phyloP scores from a whole-genome alignment of 352 stramenopile species.

The Phytophthora tubulina region DNA sequence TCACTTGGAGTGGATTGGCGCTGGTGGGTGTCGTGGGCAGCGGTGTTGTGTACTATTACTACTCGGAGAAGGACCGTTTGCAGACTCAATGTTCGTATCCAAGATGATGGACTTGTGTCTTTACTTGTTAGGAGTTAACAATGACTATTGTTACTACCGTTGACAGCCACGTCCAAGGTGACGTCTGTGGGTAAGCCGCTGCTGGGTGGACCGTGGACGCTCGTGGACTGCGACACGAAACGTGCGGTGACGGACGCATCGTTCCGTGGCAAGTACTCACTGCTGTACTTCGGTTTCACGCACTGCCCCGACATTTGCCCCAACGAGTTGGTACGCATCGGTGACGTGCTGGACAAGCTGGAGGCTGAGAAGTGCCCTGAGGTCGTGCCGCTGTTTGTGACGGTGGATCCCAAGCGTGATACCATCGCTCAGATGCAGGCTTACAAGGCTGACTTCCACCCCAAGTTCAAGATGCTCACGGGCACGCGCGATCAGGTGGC shows the following conservation, averaged over 20 bases:
- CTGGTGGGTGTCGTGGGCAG: slow-evolving; percentile 75
- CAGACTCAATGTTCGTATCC: slow-evolving; percentile 78
- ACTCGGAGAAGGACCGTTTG: slow-evolving; percentile 88
- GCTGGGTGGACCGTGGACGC: slow-evolving; percentile 93
- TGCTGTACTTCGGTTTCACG: slow-evolving; percentile 99
- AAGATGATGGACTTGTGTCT: background rate
- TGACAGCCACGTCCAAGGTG: slow-evolving; percentile 85
- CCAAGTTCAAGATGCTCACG: slow-evolving; percentile 91
- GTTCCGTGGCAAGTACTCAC: slow-evolving; percentile 94
- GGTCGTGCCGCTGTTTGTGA: slow-evolving; percentile 96
- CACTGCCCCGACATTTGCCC: slow-evolving; percentile 99
- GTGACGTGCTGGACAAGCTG: slow-evolving; percentile 94
- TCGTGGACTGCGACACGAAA: slow-evolving; percentile 92
- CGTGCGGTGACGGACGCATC: slow-evolving; percentile 91
- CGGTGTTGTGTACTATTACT: slow-evolving; percentile 90
- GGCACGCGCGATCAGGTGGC: slow-evolving; percentile 96
- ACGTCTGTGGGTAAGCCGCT: slow-evolving; percentile 92
- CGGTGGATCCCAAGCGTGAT: slow-evolving; percentile 97
- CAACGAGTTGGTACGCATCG: slow-evolving; percentile 99
- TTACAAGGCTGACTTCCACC: slow-evolving; percentile 95
- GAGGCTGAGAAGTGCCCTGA: slow-evolving; percentile 67
- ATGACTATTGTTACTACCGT: slow-evolving; percentile 10
- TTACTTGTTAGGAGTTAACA: background rate
- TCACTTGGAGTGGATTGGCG: slow-evolving; percentile 88
- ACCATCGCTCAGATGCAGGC: slow-evolving; percentile 96